Evolutionary conservation across 352 stramenopile genomes (phyloP).

Genomic region (Globisporangium rhizosaccharum): DNA sequence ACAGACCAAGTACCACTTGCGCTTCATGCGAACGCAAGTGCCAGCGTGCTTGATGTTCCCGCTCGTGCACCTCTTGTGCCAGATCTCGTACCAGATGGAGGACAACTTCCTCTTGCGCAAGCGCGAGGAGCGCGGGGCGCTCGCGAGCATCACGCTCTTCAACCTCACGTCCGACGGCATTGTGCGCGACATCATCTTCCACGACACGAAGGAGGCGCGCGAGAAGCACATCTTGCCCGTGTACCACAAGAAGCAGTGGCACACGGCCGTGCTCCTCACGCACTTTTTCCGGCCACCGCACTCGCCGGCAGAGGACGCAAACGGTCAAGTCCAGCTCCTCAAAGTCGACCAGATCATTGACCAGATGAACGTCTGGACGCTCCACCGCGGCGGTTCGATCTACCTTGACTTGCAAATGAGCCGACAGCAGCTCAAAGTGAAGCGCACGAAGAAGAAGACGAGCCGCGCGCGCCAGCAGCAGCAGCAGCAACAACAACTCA

Average conservation of each 20-base stretch:
- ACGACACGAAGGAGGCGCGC: constrained; percentile 79
- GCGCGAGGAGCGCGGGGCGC: constrained; percentile 70
- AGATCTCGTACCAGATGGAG: constrained; percentile 87
- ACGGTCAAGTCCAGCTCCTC: constrained; percentile 76
- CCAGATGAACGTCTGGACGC: constrained; percentile 82
- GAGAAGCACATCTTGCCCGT: constrained; percentile 82
- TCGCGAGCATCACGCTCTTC: constrained; percentile 79
- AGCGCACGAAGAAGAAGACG: constrained; percentile 41
- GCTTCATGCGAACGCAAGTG: constrained; percentile 77
- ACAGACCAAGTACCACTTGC: constrained; percentile 82
- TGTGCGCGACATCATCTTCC: constrained; percentile 83
- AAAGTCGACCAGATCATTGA: constrained; percentile 87
- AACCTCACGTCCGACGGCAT: constrained; percentile 85
- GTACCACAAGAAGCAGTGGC: constrained; percentile 85
- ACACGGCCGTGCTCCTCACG: constrained; percentile 78
- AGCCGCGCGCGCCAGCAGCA: neutral
- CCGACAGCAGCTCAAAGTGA: constrained; percentile 80
- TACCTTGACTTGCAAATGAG: constrained; percentile 87
- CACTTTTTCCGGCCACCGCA: constrained; percentile 77
- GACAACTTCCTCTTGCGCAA: constrained; percentile 79
- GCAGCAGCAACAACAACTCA: constrained; percentile 13
- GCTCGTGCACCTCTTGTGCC: constrained; percentile 76
- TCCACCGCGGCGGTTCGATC: constrained; percentile 79
- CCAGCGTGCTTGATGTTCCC: constrained; percentile 79
- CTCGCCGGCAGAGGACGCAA: constrained; percentile 60